Evolutionary conservation across 345 rosid species (phyloP).

Genomic region (Eucalyptus pauciflora): DNA sequence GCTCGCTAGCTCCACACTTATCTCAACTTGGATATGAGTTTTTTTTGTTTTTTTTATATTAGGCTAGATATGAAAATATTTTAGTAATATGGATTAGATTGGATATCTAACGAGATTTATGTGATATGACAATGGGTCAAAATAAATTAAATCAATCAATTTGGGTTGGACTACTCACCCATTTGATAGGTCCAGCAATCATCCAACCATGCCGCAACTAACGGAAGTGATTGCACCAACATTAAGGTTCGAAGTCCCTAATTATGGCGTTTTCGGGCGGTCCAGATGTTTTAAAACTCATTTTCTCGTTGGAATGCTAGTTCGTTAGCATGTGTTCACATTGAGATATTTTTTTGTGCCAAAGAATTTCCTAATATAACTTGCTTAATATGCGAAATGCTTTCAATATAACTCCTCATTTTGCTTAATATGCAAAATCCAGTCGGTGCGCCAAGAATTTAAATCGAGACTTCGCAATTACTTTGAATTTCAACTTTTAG

Average conservation of each 20-base stretch:
- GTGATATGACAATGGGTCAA: no score
- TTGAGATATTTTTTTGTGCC: neutral
- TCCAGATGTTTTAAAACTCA: neutral
- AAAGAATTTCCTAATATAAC: neutral
- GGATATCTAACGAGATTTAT: rapidly evolving
- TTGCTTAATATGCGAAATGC: neutral
- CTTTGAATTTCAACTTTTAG: neutral
- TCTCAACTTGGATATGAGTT: no score
- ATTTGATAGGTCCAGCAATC: neutral
- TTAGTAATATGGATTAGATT: neutral
- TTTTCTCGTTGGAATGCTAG: neutral
- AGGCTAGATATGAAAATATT: neutral
- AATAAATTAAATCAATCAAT: no score
- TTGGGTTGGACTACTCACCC: rapidly evolving
- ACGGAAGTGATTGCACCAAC: neutral
- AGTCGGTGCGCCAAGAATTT: neutral
- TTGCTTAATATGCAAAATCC: neutral
- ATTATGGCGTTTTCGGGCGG: neutral
- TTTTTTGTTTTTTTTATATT: no score
- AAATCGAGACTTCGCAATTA: neutral
- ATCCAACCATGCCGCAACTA: neutral
- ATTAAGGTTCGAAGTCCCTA: neutral
- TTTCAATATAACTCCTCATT: neutral
- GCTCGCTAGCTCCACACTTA: rapidly evolving
- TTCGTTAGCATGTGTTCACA: neutral